These are phyloP conservation scores for Cystofilobasidium ferigula DNA, from an alignment of 768 basidiomycete genomes.

Conservation along the genomic window DNA sequence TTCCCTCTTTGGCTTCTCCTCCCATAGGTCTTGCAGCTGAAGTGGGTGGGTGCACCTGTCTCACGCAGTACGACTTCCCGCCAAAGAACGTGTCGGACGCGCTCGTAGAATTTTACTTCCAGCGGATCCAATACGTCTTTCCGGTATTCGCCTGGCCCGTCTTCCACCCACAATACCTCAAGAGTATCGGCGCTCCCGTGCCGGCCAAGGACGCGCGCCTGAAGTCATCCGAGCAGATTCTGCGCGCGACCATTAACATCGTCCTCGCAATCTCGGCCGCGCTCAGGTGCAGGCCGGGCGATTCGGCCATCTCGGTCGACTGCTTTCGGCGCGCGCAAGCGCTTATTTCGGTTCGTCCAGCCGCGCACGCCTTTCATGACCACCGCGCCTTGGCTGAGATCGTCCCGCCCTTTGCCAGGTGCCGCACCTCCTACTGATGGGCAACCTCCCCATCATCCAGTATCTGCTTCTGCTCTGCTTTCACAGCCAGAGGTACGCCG, in stretches of 20 bases:
- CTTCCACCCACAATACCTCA: background rate
- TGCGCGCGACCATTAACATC: background rate
- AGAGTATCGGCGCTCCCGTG: background rate
- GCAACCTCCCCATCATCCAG: conserved; percentile 4
- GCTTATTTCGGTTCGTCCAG: background rate
- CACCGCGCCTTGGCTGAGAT: background rate
- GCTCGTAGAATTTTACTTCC: background rate
- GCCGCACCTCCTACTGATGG: background rate
- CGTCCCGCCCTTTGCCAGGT: background rate
- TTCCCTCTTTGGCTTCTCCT: background rate
- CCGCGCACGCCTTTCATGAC: background rate
- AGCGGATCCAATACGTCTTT: background rate
- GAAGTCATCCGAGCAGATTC: background rate
- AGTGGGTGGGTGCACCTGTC: background rate
- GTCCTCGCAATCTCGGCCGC: conserved; percentile 1
- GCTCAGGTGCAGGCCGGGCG: background rate
- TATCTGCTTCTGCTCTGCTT: conserved; percentile 2
- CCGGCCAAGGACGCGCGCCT: background rate
- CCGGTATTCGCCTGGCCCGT: background rate
- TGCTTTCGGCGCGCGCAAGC: conserved; percentile 1
- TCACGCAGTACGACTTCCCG: background rate
- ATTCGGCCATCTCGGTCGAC: background rate
- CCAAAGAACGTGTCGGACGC: background rate
- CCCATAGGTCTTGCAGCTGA: background rate
- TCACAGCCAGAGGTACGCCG: conserved; percentile 4